Base-by-base conservation (phyloP, 2,329 filamentous ascomycete genomes). In the Fonsecaea pugnacius region DNA sequence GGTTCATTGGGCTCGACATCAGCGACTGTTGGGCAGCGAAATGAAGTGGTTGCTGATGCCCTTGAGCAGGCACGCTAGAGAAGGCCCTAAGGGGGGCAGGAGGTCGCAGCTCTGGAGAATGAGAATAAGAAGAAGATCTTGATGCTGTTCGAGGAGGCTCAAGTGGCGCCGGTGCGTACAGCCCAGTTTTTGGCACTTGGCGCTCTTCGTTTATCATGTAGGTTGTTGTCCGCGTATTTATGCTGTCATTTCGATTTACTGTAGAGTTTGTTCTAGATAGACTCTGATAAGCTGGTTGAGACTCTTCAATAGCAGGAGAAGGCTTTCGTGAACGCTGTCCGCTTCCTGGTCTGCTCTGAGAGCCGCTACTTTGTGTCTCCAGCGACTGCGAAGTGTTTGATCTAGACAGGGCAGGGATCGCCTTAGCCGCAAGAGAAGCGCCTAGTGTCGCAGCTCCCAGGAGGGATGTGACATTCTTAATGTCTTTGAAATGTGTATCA, bases 361-460 rank as follows among this genome's bases (percentile, higher is more conserved):
- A 63, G 24, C 67, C 51, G 40, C 58, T 66, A 48, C 63, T 66
- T 14, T 62, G 61, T n/a, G 62, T 57, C 14, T 65, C 66, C 16
- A 59, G 35, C 6, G 63, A 66, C n/a, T 59, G 52, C 4, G 63
- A 64, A 33, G 67, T 66, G 48, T 59, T 65, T 46, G 69, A 64
- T 59, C 67, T 50, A 12, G 69, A 65, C 24, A 68, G 48, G 46
- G 38, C 59, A 36, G 67, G 67, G 46, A 66, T 66, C 21, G 67
- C 62, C 62, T 67, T 71, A 24, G 60, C 54, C 12, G 69, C 69
- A 8, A 69, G 56, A 14, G 69, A 66, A 36, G 68, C 69, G 48
- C 67, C 67, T 24, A 67, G 54, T 14, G 69, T 70, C 24, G 70
- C 70, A 16, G 66, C 69, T 51, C 67, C 65, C 30, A 71, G 65